phyloP scores from a whole-genome alignment of 176 grass and related monocot species.

The Echinochloa phyllopogon region DNA sequence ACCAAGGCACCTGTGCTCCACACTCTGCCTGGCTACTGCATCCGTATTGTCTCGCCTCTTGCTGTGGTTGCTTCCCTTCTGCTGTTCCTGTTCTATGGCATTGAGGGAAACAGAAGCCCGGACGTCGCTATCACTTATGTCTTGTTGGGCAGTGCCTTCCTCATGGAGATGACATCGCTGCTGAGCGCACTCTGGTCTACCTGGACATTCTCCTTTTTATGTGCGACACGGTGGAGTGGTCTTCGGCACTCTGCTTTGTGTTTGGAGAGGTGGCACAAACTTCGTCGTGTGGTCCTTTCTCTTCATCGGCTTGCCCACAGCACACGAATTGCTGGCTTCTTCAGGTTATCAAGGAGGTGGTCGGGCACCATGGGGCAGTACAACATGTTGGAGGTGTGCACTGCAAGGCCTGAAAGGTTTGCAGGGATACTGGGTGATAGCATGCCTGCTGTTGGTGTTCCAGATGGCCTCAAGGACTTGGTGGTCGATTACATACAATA shows the following conservation, averaged over 20 bases:
- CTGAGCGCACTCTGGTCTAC: neutral
- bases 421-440: neutral
- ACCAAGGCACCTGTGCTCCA: slow-evolving; percentile 43
- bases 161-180: neutral
- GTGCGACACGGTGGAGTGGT: neutral
- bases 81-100: neutral
- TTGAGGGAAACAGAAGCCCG: neutral
- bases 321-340: neutral
- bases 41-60: neutral
- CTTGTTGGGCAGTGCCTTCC: neutral
- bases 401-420: neutral
- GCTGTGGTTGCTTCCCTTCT: neutral
- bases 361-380: slow-evolving; percentile 47
- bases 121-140: neutral
- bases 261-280: neutral
- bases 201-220: neutral
- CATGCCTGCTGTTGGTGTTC: neutral
- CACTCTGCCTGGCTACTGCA: slow-evolving; percentile 10
- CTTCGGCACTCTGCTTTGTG: neutral
- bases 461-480: neutral
- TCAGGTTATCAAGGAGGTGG: slow-evolving; percentile 46
- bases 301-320: neutral
- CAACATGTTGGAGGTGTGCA: slow-evolving; percentile 43
- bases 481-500: neutral
- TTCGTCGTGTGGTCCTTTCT: neutral